phyloP scores from a whole-genome alignment of 108 stramenopile species.

The Conticribra weissflogii region DNA sequence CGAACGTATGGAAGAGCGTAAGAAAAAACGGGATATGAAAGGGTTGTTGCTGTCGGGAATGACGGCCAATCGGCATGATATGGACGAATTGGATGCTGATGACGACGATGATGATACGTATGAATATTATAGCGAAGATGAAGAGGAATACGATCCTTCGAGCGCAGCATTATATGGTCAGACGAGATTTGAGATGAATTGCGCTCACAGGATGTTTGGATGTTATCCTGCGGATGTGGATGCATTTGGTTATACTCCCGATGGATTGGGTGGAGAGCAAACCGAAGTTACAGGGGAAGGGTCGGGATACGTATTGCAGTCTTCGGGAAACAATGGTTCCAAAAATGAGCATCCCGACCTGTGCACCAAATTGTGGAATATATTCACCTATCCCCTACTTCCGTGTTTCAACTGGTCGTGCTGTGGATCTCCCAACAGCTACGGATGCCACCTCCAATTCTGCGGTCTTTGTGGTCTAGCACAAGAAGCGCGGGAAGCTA shows the following conservation, averaged over 20 bases:
- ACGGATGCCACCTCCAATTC: conserved; percentile 59
- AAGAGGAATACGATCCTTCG: conserved; percentile 31
- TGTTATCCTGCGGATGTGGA: conserved; percentile 59
- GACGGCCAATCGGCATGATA: conserved; percentile 13
- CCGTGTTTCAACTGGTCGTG: conserved; percentile 16
- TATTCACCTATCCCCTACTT: conserved; percentile 34
- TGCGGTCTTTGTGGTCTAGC: conserved; percentile 81
- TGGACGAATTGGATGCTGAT: conserved; percentile 27
- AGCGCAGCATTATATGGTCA: conserved; percentile 61
- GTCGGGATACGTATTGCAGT: not conserved
- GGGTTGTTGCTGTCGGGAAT: too few relatives aligned
- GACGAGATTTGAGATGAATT: conserved; percentile 58
- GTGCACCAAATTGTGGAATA: conserved; percentile 49
- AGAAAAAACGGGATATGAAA: too few relatives aligned
- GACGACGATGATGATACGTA: conserved; percentile 30
- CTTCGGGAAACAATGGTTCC: conserved; percentile 6
- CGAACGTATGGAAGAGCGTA: too few relatives aligned
- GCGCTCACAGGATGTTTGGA: conserved; percentile 72
- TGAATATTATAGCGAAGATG: conserved; percentile 37
- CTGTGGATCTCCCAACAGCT: conserved; percentile 44
- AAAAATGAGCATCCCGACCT: conserved; percentile 8
- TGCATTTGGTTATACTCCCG: not conserved
- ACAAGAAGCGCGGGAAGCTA: conserved; percentile 81
- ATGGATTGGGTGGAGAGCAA: too few relatives aligned
- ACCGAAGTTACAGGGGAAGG: not conserved